Evolutionary conservation across 495 filamentous ascomycete species (phyloP).

Genomic region (Bryoglossum gracile): DNA sequence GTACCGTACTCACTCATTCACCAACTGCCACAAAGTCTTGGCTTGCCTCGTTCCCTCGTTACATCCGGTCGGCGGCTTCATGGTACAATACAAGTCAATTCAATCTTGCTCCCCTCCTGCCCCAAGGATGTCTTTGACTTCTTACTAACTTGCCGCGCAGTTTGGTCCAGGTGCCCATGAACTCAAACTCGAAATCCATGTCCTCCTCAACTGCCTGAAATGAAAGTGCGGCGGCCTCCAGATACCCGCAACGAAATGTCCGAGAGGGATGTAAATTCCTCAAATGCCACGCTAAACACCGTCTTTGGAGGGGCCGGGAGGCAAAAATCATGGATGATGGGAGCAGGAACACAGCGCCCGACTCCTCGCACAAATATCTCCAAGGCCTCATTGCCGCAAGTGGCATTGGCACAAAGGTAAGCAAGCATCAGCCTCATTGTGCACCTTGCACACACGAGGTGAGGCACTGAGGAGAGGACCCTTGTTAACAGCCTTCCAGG

Average conservation of each 20-base stretch:
- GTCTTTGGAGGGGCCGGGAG: conserved; percentile 51
- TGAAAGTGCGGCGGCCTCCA: conserved; percentile 26
- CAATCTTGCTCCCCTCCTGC: not conserved
- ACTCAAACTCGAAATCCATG: no score
- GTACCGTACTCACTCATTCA: no score
- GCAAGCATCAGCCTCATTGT: no score
- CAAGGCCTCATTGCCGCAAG: conserved; percentile 1
- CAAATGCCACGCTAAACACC: conserved; percentile 61
- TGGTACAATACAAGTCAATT: conserved; percentile 7
- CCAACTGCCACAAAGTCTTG: conserved; percentile 9
- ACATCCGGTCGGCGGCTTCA: not conserved
- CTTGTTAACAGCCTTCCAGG: conserved; percentile 11
- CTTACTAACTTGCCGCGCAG: conserved; percentile 10
- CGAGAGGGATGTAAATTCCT: conserved; percentile 45
- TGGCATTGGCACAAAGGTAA: conserved; percentile 11
- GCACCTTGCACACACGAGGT: no score
- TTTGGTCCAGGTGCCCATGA: conserved; percentile 5
- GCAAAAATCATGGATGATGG: conserved; percentile 62
- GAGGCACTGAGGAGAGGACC: not conserved
- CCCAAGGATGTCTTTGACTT: no score
- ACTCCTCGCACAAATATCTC: conserved; percentile 30
- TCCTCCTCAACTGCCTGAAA: no score
- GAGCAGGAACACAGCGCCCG: conserved; percentile 31
- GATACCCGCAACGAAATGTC: conserved; percentile 20
- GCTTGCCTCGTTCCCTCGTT: conserved; percentile 3